These are phyloP conservation scores for Gyromitra esculenta DNA, from an alignment of 2,329 filamentous ascomycete genomes.

Conservation along the genomic window DNA sequence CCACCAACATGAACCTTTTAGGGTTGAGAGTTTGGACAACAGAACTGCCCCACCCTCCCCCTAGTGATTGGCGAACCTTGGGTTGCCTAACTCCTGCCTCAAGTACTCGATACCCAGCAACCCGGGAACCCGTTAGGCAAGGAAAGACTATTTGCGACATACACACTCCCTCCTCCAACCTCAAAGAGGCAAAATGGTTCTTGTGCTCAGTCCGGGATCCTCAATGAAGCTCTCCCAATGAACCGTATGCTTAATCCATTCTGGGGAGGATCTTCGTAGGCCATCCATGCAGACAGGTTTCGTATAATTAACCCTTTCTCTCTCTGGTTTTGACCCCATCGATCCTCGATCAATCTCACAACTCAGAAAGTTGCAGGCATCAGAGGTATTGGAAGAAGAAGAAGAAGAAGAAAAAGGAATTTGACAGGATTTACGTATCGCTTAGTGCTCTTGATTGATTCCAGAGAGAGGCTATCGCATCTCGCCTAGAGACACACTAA, in stretches of 20 bases:
- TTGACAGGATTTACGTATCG: not conserved
- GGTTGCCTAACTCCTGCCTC: not conserved
- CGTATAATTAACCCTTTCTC: not conserved
- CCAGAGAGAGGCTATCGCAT: not conserved
- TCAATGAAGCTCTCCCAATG: not conserved
- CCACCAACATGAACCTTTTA: no score
- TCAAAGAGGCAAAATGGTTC: not conserved
- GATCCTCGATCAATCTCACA: not conserved
- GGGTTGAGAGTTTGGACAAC: no score
- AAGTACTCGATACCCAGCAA: not conserved
- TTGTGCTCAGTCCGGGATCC: not conserved
- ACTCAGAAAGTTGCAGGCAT: not conserved
- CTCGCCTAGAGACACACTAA: not conserved
- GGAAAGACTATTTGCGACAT: not conserved
- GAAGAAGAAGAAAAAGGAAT: not conserved
- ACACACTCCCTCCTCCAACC: not conserved
- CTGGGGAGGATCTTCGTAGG: slow-evolving; percentile 1
- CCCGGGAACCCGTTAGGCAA: not conserved
- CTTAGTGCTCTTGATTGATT: not conserved
- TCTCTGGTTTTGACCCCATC: not conserved
- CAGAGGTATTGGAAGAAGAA: no score
- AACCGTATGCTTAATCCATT: not conserved
- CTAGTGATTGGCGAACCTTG: not conserved
- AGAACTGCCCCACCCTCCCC: no score
- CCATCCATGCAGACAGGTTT: not conserved